Conservation (phyloP, 179 eudicot species). For the Beta corolliflora region DNA sequence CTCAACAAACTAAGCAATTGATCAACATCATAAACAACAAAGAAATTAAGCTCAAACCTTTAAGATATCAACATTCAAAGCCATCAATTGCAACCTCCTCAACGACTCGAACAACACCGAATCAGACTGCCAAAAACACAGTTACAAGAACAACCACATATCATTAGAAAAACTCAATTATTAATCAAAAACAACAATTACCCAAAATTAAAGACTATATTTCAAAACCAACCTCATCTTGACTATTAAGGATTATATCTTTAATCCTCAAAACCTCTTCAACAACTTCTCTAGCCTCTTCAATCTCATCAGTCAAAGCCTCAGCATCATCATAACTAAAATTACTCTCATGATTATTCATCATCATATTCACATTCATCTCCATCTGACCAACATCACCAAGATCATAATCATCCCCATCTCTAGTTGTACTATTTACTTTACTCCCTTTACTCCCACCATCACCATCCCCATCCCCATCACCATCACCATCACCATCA, state of each 20-base stretch:
- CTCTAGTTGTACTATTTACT: slow-evolving; percentile 13
- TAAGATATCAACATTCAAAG: slow-evolving; percentile 64
- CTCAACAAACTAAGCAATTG: not conserved
- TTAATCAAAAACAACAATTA: not conserved
- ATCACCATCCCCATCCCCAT: slow-evolving; percentile 26
- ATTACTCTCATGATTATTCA: slow-evolving; percentile 37
- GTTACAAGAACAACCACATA: not conserved
- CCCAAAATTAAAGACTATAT: not conserved
- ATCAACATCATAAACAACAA: slow-evolving; percentile 20
- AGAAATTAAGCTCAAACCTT: slow-evolving; percentile 48
- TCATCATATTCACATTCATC: slow-evolving; percentile 38
- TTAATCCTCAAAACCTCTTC: slow-evolving; percentile 88
- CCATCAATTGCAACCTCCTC: slow-evolving; percentile 85
- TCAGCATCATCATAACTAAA: slow-evolving; percentile 76
- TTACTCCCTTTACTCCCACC: slow-evolving; percentile 39
- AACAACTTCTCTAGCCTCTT: slow-evolving; percentile 56
- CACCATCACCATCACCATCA: slow-evolving; percentile 37
- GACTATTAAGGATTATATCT: slow-evolving; percentile 52
- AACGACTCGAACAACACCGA: slow-evolving; percentile 66
- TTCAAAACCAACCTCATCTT: slow-evolving; percentile 63
- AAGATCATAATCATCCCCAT: slow-evolving; percentile 1
- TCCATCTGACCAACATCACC: slow-evolving; percentile 46
- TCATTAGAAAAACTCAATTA: slow-evolving; percentile 12
- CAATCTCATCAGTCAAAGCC: slow-evolving; percentile 87
- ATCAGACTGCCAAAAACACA: slow-evolving; percentile 64